These are phyloP conservation scores for Phytopythium boreale DNA, from an alignment of 352 stramenopile species.

Conservation along the genomic window DNA sequence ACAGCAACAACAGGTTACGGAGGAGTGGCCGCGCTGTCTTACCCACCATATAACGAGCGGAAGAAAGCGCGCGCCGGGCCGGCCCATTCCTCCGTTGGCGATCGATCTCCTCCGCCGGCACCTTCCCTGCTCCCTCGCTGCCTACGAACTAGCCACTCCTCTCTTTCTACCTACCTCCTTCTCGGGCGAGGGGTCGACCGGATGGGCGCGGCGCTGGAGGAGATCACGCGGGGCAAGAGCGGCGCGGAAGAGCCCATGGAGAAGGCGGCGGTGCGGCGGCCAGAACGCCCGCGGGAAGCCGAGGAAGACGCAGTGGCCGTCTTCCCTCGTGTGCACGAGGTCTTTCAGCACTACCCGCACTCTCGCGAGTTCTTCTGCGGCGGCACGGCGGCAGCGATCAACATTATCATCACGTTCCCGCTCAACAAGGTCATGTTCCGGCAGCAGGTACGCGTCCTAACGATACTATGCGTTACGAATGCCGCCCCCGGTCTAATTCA, in stretches of 20 bases:
- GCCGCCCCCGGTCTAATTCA: not conserved
- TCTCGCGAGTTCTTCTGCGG: slow-evolving; percentile 82
- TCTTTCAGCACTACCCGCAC: slow-evolving; percentile 63
- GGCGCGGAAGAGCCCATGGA: not conserved
- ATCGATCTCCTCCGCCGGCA: not conserved
- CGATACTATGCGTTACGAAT: no score
- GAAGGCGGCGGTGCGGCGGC: not conserved
- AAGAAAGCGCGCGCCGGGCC: not conserved
- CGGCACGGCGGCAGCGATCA: slow-evolving; percentile 78
- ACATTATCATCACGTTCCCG: slow-evolving; percentile 86
- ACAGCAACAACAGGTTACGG: no score
- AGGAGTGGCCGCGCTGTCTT: not conserved
- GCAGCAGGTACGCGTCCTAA: slow-evolving; percentile 57
- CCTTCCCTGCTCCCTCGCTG: not conserved
- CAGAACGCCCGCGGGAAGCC: slow-evolving; percentile 8
- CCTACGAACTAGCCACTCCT: not conserved
- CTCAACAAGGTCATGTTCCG: slow-evolving; percentile 92
- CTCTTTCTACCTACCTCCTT: not conserved
- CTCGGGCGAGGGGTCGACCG: not conserved
- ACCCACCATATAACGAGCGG: not conserved
- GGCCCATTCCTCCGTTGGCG: not conserved
- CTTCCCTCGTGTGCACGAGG: slow-evolving; percentile 7
- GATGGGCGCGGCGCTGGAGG: slow-evolving; percentile 8
- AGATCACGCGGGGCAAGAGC: slow-evolving; percentile 3
- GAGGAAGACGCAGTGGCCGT: not conserved